Percentiles rank a stretch among this genome's conserved stretches.
Evolutionary conservation across 78 protist genomes (phyloP).

Genomic region (Emiliania huxleyi): DNA sequence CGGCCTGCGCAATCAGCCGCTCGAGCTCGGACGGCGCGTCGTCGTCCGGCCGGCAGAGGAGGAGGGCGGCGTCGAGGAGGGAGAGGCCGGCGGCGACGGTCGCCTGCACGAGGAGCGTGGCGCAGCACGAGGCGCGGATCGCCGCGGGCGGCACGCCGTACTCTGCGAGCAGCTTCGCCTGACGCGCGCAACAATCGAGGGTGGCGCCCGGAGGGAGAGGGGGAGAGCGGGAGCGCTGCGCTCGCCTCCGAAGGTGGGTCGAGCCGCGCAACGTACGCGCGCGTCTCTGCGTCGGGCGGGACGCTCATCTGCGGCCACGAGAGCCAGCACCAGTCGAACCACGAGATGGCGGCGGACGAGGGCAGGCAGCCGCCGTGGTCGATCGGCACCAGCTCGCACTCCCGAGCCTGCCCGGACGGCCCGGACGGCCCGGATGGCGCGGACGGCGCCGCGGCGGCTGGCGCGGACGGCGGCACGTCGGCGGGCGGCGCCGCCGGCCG

Average conservation of each 20-base stretch:
- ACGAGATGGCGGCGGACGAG: not conserved
- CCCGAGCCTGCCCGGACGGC: not conserved
- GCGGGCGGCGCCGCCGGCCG: not conserved
- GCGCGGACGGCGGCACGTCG: not conserved
- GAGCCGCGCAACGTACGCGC: not conserved
- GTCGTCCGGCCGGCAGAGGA: conserved; percentile 22
- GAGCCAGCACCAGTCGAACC: conserved; percentile 46
- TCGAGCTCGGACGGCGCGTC: conserved; percentile 39
- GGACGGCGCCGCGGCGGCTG: not conserved
- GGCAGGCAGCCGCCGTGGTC: conserved; percentile 51
- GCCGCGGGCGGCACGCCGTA: not conserved
- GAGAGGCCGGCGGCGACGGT: conserved; percentile 18
- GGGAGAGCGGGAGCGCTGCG: too few species aligned
- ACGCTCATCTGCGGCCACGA: conserved; percentile 21
- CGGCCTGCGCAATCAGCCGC: conserved; percentile 15
- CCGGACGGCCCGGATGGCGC: not conserved
- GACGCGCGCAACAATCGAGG: too few species aligned
- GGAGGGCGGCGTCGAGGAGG: not conserved
- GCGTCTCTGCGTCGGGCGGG: conserved; percentile 3
- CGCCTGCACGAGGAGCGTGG: conserved; percentile 21
- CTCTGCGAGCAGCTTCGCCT: not conserved
- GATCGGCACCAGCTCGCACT: conserved; percentile 31
- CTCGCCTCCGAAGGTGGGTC: too few species aligned
- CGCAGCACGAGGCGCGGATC: not conserved
- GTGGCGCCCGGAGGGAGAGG: too few species aligned